Percentiles rank a stretch among this genome's conserved stretches.
Conservation (phyloP, 805 yeast genomes). For the Huiozyma naganishii region DNA sequence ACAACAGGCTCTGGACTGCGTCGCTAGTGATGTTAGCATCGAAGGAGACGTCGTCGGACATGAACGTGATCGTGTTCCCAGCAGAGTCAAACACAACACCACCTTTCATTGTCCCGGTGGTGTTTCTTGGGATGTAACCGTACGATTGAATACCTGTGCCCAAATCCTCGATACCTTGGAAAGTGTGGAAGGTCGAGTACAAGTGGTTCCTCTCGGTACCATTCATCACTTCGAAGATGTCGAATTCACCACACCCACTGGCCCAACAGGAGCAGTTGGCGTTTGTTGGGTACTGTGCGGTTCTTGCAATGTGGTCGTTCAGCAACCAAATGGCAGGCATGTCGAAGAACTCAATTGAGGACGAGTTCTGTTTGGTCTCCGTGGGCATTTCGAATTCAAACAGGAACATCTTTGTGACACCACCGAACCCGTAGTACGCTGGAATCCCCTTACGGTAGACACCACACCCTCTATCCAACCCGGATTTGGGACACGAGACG, state of each 20-base stretch:
- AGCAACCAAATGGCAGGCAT: constrained; percentile 73
- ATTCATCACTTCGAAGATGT: constrained; percentile 66
- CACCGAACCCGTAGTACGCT: constrained; percentile 62
- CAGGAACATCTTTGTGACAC: constrained; percentile 57
- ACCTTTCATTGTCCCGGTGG: constrained; percentile 44
- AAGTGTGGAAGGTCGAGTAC: constrained; percentile 63
- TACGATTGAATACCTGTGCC: constrained; percentile 45
- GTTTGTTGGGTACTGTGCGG: constrained; percentile 53
- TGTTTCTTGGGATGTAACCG: constrained; percentile 49
- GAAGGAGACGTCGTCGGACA: constrained; percentile 43
- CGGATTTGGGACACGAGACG: constrained; percentile 43
- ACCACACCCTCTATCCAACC: constrained; percentile 56
- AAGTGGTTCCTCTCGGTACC: constrained; percentile 43
- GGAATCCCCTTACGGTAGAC: constrained; percentile 66
- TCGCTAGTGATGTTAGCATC: constrained; percentile 35
- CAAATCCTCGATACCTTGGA: constrained; percentile 51
- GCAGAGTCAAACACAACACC: constrained; percentile 59
- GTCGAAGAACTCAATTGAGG: constrained; percentile 33
- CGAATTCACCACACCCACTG: constrained; percentile 72
- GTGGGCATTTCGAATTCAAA: constrained; percentile 61
- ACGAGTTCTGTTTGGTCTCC: constrained; percentile 33
- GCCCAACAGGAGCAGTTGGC: constrained; percentile 66
- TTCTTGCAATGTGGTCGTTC: constrained; percentile 64
- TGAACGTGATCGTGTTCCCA: constrained; percentile 52
- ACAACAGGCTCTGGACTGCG: constrained; percentile 38